Conservation (phyloP, 495 filamentous ascomycete species). For the Hypoxylon subgilvum region DNA sequence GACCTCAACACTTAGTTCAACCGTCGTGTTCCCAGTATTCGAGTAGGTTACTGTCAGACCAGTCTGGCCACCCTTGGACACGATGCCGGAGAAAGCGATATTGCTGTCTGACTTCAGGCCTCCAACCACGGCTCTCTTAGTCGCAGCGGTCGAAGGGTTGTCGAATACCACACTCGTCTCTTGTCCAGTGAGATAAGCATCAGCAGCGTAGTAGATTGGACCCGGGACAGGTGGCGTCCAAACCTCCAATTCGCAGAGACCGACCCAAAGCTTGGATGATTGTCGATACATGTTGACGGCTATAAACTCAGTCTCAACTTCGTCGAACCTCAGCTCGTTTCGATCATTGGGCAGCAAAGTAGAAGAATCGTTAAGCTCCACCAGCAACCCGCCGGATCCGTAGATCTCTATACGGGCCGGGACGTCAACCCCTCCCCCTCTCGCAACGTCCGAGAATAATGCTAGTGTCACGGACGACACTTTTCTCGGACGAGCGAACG, state of each 20-base stretch:
- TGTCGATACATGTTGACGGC: slow-evolving; percentile 43
- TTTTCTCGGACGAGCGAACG: slow-evolving; percentile 48
- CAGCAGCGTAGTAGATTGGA: slow-evolving; percentile 40
- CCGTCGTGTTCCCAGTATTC: slow-evolving; percentile 23
- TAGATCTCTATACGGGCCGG: slow-evolving; percentile 47
- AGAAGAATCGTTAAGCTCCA: slow-evolving; percentile 30
- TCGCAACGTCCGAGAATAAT: slow-evolving; percentile 45
- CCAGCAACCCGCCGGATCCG: slow-evolving; percentile 39
- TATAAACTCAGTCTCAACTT: slow-evolving; percentile 39
- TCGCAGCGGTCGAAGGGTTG: slow-evolving; percentile 30
- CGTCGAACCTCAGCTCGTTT: slow-evolving; percentile 47
- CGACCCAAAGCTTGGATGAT: slow-evolving; percentile 36
- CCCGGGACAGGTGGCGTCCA: slow-evolving; percentile 39
- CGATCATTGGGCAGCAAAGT: slow-evolving; percentile 46
- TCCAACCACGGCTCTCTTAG: slow-evolving; percentile 46
- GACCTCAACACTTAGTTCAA: slow-evolving; percentile 32
- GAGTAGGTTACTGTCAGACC: slow-evolving; percentile 33
- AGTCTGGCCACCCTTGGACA: slow-evolving; percentile 20
- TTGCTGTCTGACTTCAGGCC: slow-evolving; percentile 32
- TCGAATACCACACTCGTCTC: slow-evolving; percentile 40
- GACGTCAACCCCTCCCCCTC: slow-evolving; percentile 46
- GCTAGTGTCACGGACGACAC: slow-evolving; percentile 50
- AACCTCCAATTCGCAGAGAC: slow-evolving; percentile 48
- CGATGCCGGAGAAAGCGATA: slow-evolving; percentile 44
- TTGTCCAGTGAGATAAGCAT: slow-evolving; percentile 41